These are phyloP conservation scores for Zelonia costaricensis DNA, from an alignment of 208 protist genomes.

Conservation along the genomic window DNA sequence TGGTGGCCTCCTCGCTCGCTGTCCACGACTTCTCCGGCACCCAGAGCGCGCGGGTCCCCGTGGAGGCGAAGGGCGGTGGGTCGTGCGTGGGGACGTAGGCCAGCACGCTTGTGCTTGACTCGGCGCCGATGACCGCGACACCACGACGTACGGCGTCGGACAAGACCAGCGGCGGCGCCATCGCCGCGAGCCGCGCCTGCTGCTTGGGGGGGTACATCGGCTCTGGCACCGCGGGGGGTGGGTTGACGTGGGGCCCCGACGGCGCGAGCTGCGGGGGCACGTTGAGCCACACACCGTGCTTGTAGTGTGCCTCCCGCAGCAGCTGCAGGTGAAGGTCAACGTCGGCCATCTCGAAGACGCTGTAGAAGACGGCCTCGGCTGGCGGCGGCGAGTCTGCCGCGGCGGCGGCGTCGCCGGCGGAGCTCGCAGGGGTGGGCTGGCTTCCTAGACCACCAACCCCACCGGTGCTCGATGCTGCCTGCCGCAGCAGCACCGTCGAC, in stretches of 20 bases:
- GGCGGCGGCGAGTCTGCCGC: neutral
- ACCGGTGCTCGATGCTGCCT: too few relatives aligned
- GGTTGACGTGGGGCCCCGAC: conserved; percentile 16
- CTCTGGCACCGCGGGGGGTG: conserved; percentile 49
- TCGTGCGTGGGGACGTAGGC: conserved; percentile 51
- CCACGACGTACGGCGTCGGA: too few relatives aligned
- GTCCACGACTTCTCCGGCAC: neutral
- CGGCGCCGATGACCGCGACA: too few relatives aligned
- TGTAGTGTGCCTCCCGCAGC: conserved; percentile 65
- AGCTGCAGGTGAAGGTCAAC: conserved; percentile 54
- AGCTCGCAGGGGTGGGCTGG: too few relatives aligned
- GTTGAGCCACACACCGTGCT: conserved; percentile 76
- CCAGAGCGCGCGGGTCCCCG: conserved; percentile 38
- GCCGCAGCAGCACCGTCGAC: too few relatives aligned
- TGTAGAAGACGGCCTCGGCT: conserved; percentile 18
- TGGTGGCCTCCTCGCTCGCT: too few relatives aligned
- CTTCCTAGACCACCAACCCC: too few relatives aligned
- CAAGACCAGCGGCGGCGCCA: too few relatives aligned
- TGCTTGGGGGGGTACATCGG: conserved; percentile 39
- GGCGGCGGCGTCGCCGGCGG: neutral
- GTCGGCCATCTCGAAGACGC: conserved; percentile 23
- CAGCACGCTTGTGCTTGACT: too few relatives aligned
- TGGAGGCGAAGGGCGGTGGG: conserved; percentile 55
- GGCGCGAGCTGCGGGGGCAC: conserved; percentile 79
- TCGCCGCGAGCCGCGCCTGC: conserved; percentile 30